phyloP scores from a whole-genome alignment of 768 basidiomycete genomes.

The Leccinum subtestaceum region DNA sequence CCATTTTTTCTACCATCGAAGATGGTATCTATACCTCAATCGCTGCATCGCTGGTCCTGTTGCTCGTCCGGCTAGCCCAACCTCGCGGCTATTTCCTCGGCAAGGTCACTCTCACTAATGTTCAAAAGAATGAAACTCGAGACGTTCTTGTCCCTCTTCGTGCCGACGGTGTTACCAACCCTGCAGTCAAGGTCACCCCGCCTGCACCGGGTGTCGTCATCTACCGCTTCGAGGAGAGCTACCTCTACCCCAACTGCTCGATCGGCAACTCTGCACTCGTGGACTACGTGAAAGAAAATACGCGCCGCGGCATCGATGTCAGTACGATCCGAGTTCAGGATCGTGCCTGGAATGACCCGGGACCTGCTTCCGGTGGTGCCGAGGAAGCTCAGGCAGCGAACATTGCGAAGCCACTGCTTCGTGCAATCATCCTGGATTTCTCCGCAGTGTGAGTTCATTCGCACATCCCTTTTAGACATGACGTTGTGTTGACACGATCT shows the following conservation, averaged over 20 bases:
- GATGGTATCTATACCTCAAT: slow-evolving; percentile 90
- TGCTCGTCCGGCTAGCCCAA: slow-evolving; percentile 82
- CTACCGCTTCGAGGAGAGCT: slow-evolving; percentile 90
- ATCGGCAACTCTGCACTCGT: slow-evolving; percentile 69
- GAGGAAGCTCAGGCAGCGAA: slow-evolving; percentile 46
- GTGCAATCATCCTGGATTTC: slow-evolving; percentile 91
- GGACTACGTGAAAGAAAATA: slow-evolving; percentile 75
- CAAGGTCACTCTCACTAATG: slow-evolving; percentile 58
- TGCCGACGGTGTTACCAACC: slow-evolving; percentile 59
- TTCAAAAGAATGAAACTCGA: slow-evolving; percentile 42
- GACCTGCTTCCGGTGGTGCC: slow-evolving; percentile 51
- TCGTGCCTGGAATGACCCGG: slow-evolving; percentile 94
- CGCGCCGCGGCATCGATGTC: slow-evolving; percentile 74
- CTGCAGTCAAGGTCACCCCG: slow-evolving; percentile 66
- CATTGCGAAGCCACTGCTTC: slow-evolving; percentile 64
- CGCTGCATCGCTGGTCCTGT: slow-evolving; percentile 69
- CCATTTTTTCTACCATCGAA: slow-evolving; percentile 92
- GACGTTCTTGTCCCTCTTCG: slow-evolving; percentile 84
- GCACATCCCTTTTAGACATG: background rate
- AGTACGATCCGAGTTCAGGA: slow-evolving; percentile 61
- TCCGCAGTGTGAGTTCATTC: slow-evolving; percentile 58
- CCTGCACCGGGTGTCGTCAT: slow-evolving; percentile 86
- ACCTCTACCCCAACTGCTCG: slow-evolving; percentile 79
- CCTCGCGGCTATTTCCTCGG: slow-evolving; percentile 92
- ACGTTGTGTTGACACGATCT: background rate